A percentile compares a stretch with the other conserved stretches of the same genome.
Evolutionary conservation across 2,329 filamentous ascomycete species (phyloP).

Genomic region (Coniochaeta ligniaria): DNA sequence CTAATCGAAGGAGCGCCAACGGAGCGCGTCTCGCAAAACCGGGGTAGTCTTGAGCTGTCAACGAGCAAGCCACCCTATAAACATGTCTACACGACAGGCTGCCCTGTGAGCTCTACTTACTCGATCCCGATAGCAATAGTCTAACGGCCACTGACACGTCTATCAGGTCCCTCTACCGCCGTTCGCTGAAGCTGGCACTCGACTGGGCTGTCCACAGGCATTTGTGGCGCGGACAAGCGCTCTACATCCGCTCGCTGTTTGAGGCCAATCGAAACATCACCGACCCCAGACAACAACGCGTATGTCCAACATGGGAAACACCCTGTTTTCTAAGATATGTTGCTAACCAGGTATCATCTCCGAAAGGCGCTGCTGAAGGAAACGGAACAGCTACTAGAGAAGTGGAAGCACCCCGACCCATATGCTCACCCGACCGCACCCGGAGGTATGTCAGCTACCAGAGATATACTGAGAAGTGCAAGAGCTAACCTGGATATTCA

Average conservation of each 20-base stretch:
- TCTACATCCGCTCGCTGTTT: constrained; percentile 93
- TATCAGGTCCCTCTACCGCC: constrained; percentile 72
- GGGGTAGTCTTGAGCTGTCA: not conserved
- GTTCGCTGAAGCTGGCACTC: constrained; percentile 84
- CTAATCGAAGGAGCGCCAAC: not conserved
- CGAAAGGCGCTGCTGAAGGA: constrained; percentile 72
- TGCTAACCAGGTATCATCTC: constrained; percentile 6
- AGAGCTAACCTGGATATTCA: constrained; percentile 6
- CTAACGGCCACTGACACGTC: constrained; percentile 8
- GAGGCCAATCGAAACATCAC: constrained; percentile 84
- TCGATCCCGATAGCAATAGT: too few relatives aligned
- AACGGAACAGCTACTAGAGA: constrained; percentile 79
- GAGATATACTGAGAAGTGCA: not conserved
- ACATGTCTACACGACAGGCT: constrained; percentile 40
- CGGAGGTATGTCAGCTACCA: constrained; percentile 58
- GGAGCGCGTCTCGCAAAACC: not conserved
- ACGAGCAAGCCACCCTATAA: constrained; percentile 8
- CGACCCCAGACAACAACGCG: constrained; percentile 80
- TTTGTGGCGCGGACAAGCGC: constrained; percentile 89
- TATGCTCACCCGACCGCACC: constrained; percentile 85
- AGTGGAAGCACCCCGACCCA: constrained; percentile 97
- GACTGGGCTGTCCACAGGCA: constrained; percentile 94
- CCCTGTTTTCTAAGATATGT: not conserved
- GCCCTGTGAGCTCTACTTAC: constrained; percentile 35
- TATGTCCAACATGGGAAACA: constrained; percentile 31